These are phyloP conservation scores for Penicillium verhagenii DNA, from an alignment of 495 filamentous ascomycete species.

Conservation along the genomic window DNA sequence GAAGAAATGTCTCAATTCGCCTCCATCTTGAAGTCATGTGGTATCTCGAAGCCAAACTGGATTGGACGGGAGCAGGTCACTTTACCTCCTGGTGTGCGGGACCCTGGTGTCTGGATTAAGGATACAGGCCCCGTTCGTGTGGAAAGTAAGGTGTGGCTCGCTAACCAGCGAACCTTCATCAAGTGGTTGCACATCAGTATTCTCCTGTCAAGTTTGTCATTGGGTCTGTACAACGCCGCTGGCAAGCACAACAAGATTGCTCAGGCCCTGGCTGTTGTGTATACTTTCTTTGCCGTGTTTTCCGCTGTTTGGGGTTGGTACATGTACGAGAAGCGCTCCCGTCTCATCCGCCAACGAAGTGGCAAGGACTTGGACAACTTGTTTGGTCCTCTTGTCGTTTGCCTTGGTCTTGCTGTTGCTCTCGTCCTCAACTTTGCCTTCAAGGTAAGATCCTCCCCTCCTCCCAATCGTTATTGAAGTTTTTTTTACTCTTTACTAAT, in stretches of 20 bases:
- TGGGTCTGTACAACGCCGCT: conserved; percentile 86
- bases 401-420: conserved; percentile 72
- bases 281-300: conserved; percentile 78
- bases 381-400: conserved; percentile 80
- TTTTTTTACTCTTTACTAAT: conserved; percentile 21
- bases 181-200: conserved; percentile 96
- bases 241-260: conserved; percentile 69
- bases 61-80: conserved; percentile 41
- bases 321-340: conserved; percentile 70
- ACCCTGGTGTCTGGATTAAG: conserved; percentile 85
- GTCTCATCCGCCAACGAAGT: conserved; percentile 78
- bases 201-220: conserved; percentile 74
- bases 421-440: conserved; percentile 87
- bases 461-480: not conserved
- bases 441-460: conserved; percentile 45
- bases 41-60: conserved; percentile 66
- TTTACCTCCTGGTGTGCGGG: conserved; percentile 81
- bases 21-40: conserved; percentile 69
- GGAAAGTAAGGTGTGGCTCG: conserved; percentile 97
- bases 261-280: conserved; percentile 71
- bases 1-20: conserved; percentile 44
- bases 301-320: conserved; percentile 84
- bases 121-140: conserved; percentile 86
- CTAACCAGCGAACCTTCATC: conserved; percentile 95
- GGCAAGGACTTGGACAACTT: conserved; percentile 90